Percentiles rank a stretch among this genome's conserved stretches.
phyloP scores from a whole-genome alignment of 2,329 filamentous ascomycete genomes.

The Alternaria gaisen region DNA sequence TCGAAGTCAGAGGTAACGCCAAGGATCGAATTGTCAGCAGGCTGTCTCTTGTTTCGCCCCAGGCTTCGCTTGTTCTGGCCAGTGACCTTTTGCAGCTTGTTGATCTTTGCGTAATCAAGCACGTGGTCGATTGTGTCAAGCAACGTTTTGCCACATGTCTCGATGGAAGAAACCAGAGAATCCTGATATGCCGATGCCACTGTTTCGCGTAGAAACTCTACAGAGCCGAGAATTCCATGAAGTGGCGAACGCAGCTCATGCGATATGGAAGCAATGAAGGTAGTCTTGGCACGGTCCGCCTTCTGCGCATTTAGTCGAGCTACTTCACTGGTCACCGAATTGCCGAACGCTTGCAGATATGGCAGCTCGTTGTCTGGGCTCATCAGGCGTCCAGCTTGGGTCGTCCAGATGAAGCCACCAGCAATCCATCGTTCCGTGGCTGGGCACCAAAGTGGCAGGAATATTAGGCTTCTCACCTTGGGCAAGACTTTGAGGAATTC shows the following conservation, averaged over 20 bases:
- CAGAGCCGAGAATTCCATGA: constrained; percentile 65
- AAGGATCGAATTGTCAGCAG: constrained; percentile 41
- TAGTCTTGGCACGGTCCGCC: constrained; percentile 49
- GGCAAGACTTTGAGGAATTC: constrained; percentile 46
- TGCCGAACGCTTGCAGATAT: constrained; percentile 47
- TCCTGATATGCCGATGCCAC: constrained; percentile 53
- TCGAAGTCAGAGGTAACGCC: constrained; percentile 44
- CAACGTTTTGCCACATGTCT: constrained; percentile 50
- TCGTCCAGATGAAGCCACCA: constrained; percentile 47
- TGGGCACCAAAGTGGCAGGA: constrained; percentile 50
- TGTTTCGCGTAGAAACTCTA: constrained; percentile 45
- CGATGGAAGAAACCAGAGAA: constrained; percentile 44
- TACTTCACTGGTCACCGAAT: constrained; percentile 46
- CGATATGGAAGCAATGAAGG: constrained; percentile 54
- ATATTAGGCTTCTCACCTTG: constrained; percentile 47
- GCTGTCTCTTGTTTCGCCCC: constrained; percentile 34
- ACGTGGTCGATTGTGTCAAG: constrained; percentile 54
- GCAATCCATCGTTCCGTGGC: constrained; percentile 45
- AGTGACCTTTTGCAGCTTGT: constrained; percentile 40
- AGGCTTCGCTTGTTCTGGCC: constrained; percentile 28
- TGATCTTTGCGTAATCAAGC: constrained; percentile 50
- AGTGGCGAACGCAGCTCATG: constrained; percentile 65
- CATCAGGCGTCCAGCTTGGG: constrained; percentile 40
- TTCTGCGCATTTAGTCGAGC: constrained; percentile 42
- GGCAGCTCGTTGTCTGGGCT: constrained; percentile 45